Conservation (phyloP, 768 basidiomycete species). For the Punctularia strigosozonata region DNA sequence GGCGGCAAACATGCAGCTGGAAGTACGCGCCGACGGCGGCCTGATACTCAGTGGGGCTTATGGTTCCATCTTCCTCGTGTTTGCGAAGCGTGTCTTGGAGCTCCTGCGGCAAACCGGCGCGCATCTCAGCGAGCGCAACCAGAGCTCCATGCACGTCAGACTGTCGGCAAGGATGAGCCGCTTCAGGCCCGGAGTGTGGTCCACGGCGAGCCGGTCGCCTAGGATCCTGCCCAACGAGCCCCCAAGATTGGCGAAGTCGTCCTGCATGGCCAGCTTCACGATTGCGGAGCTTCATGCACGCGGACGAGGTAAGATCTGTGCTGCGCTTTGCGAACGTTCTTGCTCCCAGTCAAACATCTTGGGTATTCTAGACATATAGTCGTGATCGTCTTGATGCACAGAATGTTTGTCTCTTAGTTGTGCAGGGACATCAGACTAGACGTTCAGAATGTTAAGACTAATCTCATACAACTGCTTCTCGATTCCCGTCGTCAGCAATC, state of each 20-base stretch:
- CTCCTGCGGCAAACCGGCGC: constrained; percentile 26
- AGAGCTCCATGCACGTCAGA: constrained; percentile 33
- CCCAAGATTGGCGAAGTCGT: constrained; percentile 32
- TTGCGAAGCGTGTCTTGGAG: constrained; percentile 25
- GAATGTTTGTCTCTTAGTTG: too few species aligned
- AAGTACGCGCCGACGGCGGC: constrained; percentile 30
- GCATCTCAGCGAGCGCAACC: constrained; percentile 22
- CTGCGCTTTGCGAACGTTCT: too few species aligned
- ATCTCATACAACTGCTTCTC: too few species aligned
- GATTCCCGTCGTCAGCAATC: too few species aligned
- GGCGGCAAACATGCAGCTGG: constrained; percentile 28
- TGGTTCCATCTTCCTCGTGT: constrained; percentile 34
- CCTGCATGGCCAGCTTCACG: constrained; percentile 25
- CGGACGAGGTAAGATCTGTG: too few species aligned
- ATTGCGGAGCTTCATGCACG: too few species aligned
- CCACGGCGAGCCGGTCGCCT: constrained; percentile 25
- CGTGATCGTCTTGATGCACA: too few species aligned
- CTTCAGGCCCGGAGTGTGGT: constrained; percentile 33
- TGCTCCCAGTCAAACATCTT: too few species aligned
- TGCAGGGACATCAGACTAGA: too few species aligned
- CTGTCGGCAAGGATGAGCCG: constrained; percentile 32
- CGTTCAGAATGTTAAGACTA: too few species aligned
- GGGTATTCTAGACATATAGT: too few species aligned
- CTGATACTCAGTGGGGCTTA: constrained; percentile 30
- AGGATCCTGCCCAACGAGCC: constrained; percentile 53